Conservation (phyloP, 2,329 filamentous ascomycete species). For the Aspergillus ustus region DNA sequence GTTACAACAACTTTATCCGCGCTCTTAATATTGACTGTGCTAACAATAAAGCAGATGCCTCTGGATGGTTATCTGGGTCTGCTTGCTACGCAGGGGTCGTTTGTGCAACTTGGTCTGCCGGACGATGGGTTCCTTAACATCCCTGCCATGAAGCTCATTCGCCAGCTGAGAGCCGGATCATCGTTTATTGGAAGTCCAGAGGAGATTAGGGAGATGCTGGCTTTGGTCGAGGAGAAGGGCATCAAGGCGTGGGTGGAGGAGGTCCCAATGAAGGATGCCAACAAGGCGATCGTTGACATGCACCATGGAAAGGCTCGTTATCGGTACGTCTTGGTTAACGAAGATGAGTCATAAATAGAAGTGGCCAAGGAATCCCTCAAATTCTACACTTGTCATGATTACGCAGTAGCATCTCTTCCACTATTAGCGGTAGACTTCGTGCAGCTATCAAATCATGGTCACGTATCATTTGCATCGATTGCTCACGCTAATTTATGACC, state of each 20-base stretch:
- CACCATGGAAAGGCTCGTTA: neutral
- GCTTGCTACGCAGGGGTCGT: constrained; percentile 59
- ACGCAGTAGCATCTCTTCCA: neutral
- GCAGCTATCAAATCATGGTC: neutral
- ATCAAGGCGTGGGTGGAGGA: neutral
- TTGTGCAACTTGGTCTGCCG: constrained; percentile 69
- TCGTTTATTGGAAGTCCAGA: constrained; percentile 45
- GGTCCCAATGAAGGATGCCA: constrained; percentile 3
- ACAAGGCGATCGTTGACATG: constrained; percentile 1
- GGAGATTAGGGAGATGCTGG: constrained; percentile 26
- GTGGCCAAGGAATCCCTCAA: too few relatives aligned
- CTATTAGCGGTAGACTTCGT: neutral
- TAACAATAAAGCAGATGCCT: constrained; percentile 54
- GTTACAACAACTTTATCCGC: neutral
- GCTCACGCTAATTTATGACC: too few relatives aligned
- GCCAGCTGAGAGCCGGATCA: constrained; percentile 56
- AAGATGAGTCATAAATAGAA: constrained; percentile 35
- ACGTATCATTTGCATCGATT: too few relatives aligned
- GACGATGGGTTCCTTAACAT: constrained; percentile 61
- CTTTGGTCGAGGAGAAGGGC: neutral
- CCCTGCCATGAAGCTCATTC: constrained; percentile 61
- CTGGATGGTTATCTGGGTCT: constrained; percentile 64
- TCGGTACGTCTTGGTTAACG: constrained; percentile 4
- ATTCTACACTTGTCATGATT: too few relatives aligned
- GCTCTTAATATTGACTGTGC: neutral